Conservation (phyloP, 345 rosid genomes). For the Eucalyptus polybractea region DNA sequence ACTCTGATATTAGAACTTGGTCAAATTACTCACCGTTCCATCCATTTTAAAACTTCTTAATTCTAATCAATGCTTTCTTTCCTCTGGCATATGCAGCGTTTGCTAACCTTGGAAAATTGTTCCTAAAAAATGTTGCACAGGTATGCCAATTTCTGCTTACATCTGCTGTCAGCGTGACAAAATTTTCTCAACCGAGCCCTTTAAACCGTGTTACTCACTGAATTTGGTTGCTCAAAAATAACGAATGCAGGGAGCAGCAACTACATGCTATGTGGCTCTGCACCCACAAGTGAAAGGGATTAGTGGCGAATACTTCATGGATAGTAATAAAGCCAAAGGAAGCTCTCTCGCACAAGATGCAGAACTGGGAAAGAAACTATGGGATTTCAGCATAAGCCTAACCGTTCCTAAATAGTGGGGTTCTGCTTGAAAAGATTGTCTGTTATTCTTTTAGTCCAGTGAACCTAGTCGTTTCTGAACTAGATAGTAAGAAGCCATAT, state of each 20-base stretch:
- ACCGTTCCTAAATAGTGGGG: background rate
- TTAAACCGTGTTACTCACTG: background rate
- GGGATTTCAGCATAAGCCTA: slow-evolving; percentile 60
- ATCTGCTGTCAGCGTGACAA: background rate
- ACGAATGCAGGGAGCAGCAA: slow-evolving; percentile 59
- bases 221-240: background rate
- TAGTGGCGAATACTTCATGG: slow-evolving; percentile 48
- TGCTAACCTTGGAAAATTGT: slow-evolving; percentile 21
- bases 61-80: background rate
- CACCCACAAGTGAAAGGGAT: slow-evolving; percentile 60
- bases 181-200: background rate
- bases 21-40: background rate
- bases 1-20: background rate
- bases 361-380: slow-evolving; percentile 40
- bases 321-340: slow-evolving; percentile 32
- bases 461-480: background rate
- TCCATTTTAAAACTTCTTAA: background rate
- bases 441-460: background rate
- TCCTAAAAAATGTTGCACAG: slow-evolving; percentile 58
- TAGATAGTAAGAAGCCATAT: background rate
- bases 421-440: background rate
- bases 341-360: slow-evolving; percentile 28
- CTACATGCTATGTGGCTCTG: slow-evolving; percentile 68
- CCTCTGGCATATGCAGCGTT: slow-evolving; percentile 22
- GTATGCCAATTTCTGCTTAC: slow-evolving; percentile 4